Percentiles rank a stretch among this genome's conserved stretches.
These are phyloP conservation scores for Phialocephala sp. DNA, from an alignment of 2,329 filamentous ascomycete genomes.

Conservation along the genomic window DNA sequence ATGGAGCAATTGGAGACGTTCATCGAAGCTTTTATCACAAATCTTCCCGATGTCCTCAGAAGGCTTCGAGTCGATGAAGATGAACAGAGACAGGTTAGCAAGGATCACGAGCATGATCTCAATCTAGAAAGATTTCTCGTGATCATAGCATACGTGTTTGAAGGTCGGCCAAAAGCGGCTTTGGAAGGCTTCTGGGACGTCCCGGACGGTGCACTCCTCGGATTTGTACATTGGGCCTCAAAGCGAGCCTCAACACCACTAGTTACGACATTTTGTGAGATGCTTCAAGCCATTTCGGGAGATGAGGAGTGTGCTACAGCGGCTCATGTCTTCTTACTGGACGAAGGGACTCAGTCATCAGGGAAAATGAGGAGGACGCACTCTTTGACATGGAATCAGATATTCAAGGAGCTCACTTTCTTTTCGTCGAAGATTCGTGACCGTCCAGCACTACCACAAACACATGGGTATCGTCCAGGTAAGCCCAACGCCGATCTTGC, in stretches of 20 bases:
- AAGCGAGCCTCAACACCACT: constrained; percentile 93
- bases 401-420: constrained; percentile 86
- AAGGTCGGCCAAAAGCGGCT: constrained; percentile 82
- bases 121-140: constrained; percentile 90
- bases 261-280: constrained; percentile 94
- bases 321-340: constrained; percentile 87
- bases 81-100: constrained; percentile 75
- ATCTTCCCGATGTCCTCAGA: constrained; percentile 90
- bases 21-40: constrained; percentile 90
- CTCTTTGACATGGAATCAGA: constrained; percentile 90
- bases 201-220: constrained; percentile 88
- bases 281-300: constrained; percentile 86
- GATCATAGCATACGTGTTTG: constrained; percentile 90
- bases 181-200: constrained; percentile 86
- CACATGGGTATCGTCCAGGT: constrained; percentile 59
- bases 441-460: constrained; percentile 63
- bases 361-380: constrained; percentile 82
- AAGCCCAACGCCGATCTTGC: constrained; percentile 70
- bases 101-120: constrained; percentile 68
- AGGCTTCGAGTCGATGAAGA: constrained; percentile 89
- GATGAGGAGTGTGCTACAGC: constrained; percentile 82
- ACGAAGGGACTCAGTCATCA: constrained; percentile 76
- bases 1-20: constrained; percentile 87
- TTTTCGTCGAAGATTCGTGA: constrained; percentile 82
- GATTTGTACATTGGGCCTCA: constrained; percentile 97